phyloP scores from a whole-genome alignment of 495 filamentous ascomycete species.

The Corynascus novoguineensis region DNA sequence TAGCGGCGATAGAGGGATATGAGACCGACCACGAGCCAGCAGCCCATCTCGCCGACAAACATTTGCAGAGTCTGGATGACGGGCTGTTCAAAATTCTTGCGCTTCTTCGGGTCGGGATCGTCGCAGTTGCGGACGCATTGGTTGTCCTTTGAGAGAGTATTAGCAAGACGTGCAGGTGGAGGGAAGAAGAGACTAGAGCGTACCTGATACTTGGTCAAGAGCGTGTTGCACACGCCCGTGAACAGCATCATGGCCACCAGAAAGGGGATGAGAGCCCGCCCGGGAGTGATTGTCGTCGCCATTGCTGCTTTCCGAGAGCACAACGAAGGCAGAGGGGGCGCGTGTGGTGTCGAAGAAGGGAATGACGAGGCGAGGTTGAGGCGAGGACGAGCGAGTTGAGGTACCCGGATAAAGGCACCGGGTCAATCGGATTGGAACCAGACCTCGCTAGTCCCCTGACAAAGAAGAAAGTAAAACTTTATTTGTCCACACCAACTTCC shows the following conservation, averaged over 20 bases:
- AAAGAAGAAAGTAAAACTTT: not conserved
- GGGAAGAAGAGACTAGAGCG: constrained; percentile 11
- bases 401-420: constrained; percentile 14
- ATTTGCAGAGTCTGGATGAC: constrained; percentile 94
- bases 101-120: constrained; percentile 60
- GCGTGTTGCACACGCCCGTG: constrained; percentile 89
- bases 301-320: constrained; percentile 19
- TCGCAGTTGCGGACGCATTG: constrained; percentile 92
- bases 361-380: not conserved
- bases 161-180: not conserved
- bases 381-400: not conserved
- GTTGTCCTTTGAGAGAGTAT: constrained; percentile 61
- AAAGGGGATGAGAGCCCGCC: constrained; percentile 64
- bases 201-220: constrained; percentile 94
- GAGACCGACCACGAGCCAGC: constrained; percentile 76
- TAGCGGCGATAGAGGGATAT: constrained; percentile 60
- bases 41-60: constrained; percentile 90
- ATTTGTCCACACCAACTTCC: not conserved
- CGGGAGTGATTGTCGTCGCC: constrained; percentile 34
- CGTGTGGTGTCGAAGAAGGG: too few relatives aligned
- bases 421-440: constrained; percentile 1
- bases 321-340: not conserved
- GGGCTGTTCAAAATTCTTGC: constrained; percentile 78
- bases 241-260: constrained; percentile 88
- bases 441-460: not conserved